A percentile compares a stretch with the other conserved stretches of the same genome.
Conservation (phyloP, 306 rosid genomes). For the Mimosa bimucronata region DNA sequence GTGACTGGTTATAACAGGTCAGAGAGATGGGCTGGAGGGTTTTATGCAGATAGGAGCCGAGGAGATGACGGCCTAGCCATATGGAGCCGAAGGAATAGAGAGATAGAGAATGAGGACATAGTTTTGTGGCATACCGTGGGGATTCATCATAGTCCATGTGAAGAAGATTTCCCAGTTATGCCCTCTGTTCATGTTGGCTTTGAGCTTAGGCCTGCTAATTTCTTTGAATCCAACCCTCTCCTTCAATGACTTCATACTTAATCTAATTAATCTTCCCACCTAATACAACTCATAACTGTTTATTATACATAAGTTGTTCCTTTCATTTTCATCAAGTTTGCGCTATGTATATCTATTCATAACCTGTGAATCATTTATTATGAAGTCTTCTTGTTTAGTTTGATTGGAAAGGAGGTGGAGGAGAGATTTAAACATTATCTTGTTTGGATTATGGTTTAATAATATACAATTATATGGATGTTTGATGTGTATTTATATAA, state of each 20-base stretch:
- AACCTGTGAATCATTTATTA: too few relatives aligned
- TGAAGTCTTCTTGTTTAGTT: too few relatives aligned
- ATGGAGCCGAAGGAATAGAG: conserved; percentile 84
- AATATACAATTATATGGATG: too few relatives aligned
- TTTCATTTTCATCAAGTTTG: background rate
- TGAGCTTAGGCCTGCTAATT: conserved; percentile 87
- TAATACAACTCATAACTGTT: background rate
- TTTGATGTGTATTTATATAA: too few relatives aligned
- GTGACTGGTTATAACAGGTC: conserved; percentile 81
- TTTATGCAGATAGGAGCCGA: conserved; percentile 76
- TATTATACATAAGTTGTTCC: background rate
- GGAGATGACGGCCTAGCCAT: conserved; percentile 85
- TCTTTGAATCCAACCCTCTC: conserved; percentile 68
- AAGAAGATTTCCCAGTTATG: conserved; percentile 92
- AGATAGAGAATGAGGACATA: conserved; percentile 75
- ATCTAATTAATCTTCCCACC: background rate
- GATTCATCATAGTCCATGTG: conserved; percentile 80
- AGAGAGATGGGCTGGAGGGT: conserved; percentile 85
- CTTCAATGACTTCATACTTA: conserved; percentile 25
- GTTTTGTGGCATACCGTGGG: conserved; percentile 88
- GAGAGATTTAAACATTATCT: too few relatives aligned
- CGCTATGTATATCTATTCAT: too few relatives aligned
- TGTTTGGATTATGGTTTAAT: too few relatives aligned
- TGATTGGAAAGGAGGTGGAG: too few relatives aligned
- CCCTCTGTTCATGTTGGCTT: conserved; percentile 73